Percentiles rank a stretch among this genome's conserved stretches.
Conservation (phyloP, 2,329 filamentous ascomycete species). For the Xylaria sp. region DNA sequence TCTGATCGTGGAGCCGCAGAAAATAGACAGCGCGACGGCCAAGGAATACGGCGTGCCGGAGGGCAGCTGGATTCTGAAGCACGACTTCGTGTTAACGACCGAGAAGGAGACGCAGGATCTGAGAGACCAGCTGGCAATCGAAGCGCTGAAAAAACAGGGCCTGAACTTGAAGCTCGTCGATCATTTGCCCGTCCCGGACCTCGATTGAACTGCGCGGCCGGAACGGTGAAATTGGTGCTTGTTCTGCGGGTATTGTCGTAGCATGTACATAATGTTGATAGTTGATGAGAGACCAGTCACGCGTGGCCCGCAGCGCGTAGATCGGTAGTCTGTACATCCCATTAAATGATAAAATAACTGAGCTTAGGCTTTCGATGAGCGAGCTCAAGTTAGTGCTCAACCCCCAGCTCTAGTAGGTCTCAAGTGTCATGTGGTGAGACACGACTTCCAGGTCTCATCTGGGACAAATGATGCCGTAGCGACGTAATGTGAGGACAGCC, state of each 20-base stretch:
- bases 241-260: neutral
- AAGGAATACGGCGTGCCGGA: constrained; percentile 67
- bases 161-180: constrained; percentile 74
- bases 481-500: neutral
- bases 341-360: neutral
- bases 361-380: neutral
- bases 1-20: constrained; percentile 68
- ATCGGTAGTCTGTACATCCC: neutral
- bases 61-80: constrained; percentile 66
- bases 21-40: constrained; percentile 58
- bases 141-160: constrained; percentile 71
- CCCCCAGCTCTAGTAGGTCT: neutral
- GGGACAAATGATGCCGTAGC: neutral
- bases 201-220: constrained; percentile 49
- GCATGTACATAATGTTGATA: constrained; percentile 4
- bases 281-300: neutral
- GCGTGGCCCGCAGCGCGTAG: neutral
- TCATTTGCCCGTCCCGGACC: constrained; percentile 76
- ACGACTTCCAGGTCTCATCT: neutral
- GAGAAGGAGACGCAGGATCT: constrained; percentile 71
- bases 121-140: constrained; percentile 66
- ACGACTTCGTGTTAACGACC: constrained; percentile 80
- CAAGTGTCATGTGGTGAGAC: neutral
- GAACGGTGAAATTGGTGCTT: neutral
- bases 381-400: neutral